A percentile compares a stretch with the other conserved stretches of the same genome.
These are phyloP conservation scores for Neofusicoccum umdonicola DNA, from an alignment of 2,329 filamentous ascomycete genomes.

Conservation along the genomic window DNA sequence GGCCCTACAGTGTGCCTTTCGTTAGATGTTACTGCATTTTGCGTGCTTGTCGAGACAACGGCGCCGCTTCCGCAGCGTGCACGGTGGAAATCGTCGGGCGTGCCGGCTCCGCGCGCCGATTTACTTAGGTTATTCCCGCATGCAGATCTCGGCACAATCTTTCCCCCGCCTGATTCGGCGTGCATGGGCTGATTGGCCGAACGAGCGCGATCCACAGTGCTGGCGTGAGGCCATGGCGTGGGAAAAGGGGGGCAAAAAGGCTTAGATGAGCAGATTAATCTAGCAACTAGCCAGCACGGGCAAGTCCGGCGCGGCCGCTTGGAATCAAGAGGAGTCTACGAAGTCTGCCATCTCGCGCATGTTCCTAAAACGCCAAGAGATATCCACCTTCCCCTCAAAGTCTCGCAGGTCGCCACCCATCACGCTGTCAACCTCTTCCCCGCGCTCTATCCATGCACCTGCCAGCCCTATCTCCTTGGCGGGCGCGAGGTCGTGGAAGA, in stretches of 20 bases:
- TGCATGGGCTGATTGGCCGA: no score
- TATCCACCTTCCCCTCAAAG: neutral
- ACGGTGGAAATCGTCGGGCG: no score
- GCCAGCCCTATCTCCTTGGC: constrained; percentile 42
- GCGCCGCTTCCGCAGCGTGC: no score
- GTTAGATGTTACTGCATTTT: no score
- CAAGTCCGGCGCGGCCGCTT: neutral
- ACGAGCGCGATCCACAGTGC: no score
- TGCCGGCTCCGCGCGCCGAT: no score
- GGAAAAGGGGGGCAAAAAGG: neutral
- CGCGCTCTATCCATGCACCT: neutral
- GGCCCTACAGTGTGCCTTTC: no score
- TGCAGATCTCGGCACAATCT: neutral
- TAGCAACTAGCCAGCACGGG: neutral
- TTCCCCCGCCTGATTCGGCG: no score
- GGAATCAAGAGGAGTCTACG: neutral
- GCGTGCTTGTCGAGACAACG: no score
- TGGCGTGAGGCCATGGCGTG: neutral
- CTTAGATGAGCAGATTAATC: neutral
- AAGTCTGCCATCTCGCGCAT: neutral
- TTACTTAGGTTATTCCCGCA: neutral
- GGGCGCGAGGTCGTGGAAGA: constrained; percentile 66
- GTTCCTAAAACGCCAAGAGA: neutral
- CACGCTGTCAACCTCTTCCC: neutral
- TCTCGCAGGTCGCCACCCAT: neutral